A percentile compares a stretch with the other conserved stretches of the same genome.
Conservation (phyloP, 257 asterid species). For the Fraxinus cuspidata region DNA sequence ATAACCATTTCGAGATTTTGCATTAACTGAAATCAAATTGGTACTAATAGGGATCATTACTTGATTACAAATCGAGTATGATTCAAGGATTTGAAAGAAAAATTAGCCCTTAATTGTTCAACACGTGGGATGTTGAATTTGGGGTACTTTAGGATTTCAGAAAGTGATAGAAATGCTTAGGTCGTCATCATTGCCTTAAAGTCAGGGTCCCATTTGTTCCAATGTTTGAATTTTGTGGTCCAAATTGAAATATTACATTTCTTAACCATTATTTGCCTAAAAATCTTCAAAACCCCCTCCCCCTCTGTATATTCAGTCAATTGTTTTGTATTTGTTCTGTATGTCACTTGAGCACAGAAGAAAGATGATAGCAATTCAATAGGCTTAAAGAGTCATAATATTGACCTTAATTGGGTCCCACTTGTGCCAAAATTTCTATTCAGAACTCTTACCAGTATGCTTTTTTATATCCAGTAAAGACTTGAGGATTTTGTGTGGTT, state of each 20-base stretch:
- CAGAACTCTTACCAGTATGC: conserved; percentile 12
- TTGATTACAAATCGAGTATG: neutral
- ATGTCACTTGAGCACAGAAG: neutral
- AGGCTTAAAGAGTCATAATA: conserved; percentile 5
- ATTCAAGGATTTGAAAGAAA: neutral
- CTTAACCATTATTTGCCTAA: neutral
- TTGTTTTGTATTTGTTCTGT: neutral
- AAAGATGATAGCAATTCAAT: conserved; percentile 15
- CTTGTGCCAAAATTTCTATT: conserved; percentile 27
- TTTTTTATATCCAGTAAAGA: neutral
- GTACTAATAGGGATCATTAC: neutral
- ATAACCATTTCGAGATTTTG: neutral
- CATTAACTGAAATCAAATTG: neutral
- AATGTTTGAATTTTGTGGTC: neutral
- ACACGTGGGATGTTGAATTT: neutral
- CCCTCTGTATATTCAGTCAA: neutral
- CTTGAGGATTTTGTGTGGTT: neutral
- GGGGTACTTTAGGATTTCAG: neutral
- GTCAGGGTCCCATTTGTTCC: neutral
- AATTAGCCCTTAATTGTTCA: neutral
- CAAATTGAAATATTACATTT: neutral
- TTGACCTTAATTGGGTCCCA: conserved; percentile 38
- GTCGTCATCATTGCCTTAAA: neutral
- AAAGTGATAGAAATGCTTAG: neutral
- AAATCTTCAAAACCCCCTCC: neutral